Base-by-base conservation (phyloP, 140 eudicot genomes). In the Anethum foeniculum region DNA sequence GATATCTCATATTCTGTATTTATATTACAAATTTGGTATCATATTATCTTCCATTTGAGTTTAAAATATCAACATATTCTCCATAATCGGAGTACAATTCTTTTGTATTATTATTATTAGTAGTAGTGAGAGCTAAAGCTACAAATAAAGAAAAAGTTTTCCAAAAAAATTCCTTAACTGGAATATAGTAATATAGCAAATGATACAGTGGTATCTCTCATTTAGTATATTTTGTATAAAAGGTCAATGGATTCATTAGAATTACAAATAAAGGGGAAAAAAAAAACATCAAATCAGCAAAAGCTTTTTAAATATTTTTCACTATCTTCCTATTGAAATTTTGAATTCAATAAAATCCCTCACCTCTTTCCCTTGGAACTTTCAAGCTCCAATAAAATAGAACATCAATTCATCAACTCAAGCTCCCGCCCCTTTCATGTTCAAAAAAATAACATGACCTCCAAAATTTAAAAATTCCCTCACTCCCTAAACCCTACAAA, bases 1-100 rank as follows among this genome's bases (percentile, higher is more conserved):
- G 46, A 41, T 85, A 85, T 81, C 83, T 83, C 75, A 85, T 78
- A 73, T 13, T 13, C 14, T 13, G 39, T 3, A 7, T 18, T 44
- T 69, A 8, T 19, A 7, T 34, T 30, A 69, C 12, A 69, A 39
- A 69, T 30, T 19, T 30, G 73, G 77, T 77, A 75, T n/a, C n/a
- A 3, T 51, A 16, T 52, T 4, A 52, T 16, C n/a, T 52, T 52
- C 62, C 62, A 19, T 52, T 52, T 5, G 0, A 52, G n/a, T 52
- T 3, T 19, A 52, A 6, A 19, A 18, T 52, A 41, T 21, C 65
- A 56, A 56, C 0, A 6, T 7, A 19, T 56, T 21, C 28, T 18
- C 65, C 28, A 6, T 15, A 7, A 2, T 21, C 12, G 3, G 27
- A 21, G 65, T 56, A 56, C 4, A 18, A 56, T 56, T 21, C 28